Conservation (phyloP, 176 grass and related monocot species). For the Musa schizocarpa region DNA sequence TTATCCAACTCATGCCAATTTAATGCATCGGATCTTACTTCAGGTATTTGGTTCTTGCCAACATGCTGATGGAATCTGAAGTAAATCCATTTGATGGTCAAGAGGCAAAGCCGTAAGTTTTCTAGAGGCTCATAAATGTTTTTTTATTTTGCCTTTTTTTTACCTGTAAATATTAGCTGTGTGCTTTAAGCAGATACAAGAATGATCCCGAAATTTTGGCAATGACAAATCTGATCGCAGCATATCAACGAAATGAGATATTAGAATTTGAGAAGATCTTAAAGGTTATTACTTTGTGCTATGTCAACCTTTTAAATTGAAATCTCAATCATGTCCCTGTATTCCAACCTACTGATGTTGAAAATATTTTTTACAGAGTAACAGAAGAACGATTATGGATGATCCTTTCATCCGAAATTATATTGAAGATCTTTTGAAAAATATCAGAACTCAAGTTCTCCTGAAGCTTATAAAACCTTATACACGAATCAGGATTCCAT, state of each 20-base stretch:
- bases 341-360: not conserved
- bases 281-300: constrained; percentile 43
- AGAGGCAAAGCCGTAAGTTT: constrained; percentile 93
- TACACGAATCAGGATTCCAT: constrained; percentile 94
- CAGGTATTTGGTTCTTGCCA: constrained; percentile 97
- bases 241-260: constrained; percentile 96
- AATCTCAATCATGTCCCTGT: not conserved
- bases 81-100: constrained; percentile 99
- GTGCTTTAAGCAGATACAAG: constrained; percentile 62
- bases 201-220: constrained; percentile 97
- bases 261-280: constrained; percentile 98
- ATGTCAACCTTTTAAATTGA: not conserved
- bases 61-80: constrained; percentile 99
- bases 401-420: constrained; percentile 98
- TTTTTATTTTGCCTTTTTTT: constrained; percentile 15
- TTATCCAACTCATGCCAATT: not conserved
- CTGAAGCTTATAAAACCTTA: constrained; percentile 99
- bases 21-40: constrained; percentile 11
- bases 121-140: not conserved
- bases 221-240: constrained; percentile 98
- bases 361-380: constrained; percentile 43
- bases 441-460: constrained; percentile 98
- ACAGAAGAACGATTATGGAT: constrained; percentile 99
- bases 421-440: constrained; percentile 96
- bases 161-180: not conserved